phyloP scores from a whole-genome alignment of 768 basidiomycete genomes.

The Leccinum sublutescens region DNA sequence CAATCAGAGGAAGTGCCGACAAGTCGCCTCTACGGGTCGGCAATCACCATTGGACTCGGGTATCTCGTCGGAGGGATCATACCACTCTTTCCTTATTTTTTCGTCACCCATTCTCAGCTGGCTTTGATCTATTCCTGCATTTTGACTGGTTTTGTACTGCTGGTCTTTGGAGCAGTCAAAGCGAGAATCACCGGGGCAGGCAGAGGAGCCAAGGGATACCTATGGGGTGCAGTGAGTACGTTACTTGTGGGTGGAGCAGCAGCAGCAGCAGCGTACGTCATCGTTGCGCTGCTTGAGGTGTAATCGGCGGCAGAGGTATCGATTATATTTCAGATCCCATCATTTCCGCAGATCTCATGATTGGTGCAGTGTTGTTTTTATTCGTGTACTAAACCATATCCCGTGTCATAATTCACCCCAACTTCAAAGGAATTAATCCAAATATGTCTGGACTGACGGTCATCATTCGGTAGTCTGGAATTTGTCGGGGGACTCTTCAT shows the following conservation, averaged over 20 bases:
- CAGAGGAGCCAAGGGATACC: conserved; percentile 59
- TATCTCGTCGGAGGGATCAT: conserved; percentile 93
- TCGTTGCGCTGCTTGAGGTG: conserved; percentile 51
- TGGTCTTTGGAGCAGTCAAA: conserved; percentile 91
- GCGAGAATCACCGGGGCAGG: conserved; percentile 86
- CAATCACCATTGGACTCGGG: conserved; percentile 92
- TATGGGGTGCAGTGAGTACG: conserved; percentile 87
- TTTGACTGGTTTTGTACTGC: conserved; percentile 80
- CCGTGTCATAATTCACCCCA: conserved; percentile 2
- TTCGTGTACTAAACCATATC: conserved; percentile 1
- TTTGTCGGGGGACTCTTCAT: conserved; percentile 3
- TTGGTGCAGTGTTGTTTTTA: background rate
- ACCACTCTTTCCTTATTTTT: conserved; percentile 92
- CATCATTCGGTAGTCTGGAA: conserved; percentile 6
- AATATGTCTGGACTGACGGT: background rate
- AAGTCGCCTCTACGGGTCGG: conserved; percentile 81
- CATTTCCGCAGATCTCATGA: background rate
- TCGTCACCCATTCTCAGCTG: conserved; percentile 66
- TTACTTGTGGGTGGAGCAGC: conserved; percentile 88
- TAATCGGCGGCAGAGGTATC: background rate
- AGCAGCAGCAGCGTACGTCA: conserved; percentile 68
- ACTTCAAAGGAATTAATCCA: background rate
- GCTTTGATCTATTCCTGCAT: conserved; percentile 73
- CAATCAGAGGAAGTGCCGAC: conserved; percentile 82
- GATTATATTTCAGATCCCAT: background rate